Evolutionary conservation across 2,329 filamentous ascomycete genomes (phyloP).

Genomic region (Colletotrichum siamense): DNA sequence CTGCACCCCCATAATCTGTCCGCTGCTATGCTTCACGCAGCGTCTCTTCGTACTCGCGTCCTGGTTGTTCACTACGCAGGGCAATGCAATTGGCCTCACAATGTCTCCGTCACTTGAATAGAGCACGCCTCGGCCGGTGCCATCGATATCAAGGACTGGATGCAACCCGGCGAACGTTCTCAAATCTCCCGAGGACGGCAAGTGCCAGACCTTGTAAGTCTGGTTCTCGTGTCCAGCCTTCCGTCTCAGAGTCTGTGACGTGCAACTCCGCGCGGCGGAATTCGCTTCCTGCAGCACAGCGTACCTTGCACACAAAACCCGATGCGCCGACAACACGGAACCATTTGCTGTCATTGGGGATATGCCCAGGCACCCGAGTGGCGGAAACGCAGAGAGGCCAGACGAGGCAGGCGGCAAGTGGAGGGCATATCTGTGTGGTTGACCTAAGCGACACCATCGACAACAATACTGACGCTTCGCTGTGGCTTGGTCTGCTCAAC

Average conservation of each 20-base stretch:
- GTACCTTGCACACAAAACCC: background rate
- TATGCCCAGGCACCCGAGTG: background rate
- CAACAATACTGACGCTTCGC: conserved; percentile 18
- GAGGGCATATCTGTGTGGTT: background rate
- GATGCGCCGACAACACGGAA: background rate
- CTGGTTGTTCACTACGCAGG: conserved; percentile 8
- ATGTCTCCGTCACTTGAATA: conserved; percentile 26
- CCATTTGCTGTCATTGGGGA: background rate
- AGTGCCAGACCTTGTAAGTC: background rate
- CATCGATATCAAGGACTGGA: conserved; percentile 6
- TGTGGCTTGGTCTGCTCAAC: conserved; percentile 26
- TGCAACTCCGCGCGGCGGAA: background rate
- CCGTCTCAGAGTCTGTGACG: background rate
- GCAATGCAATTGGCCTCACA: conserved; percentile 24
- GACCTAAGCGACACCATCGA: background rate
- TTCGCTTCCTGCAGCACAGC: background rate
- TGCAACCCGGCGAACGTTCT: background rate
- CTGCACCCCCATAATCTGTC: background rate
- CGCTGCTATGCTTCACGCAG: conserved; percentile 14
- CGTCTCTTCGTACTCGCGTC: background rate
- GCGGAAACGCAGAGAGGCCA: background rate
- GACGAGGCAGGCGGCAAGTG: background rate
- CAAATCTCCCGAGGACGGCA: background rate
- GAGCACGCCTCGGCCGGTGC: conserved; percentile 22
- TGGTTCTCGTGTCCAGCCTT: background rate